phyloP scores from a whole-genome alignment of 306 rosid species.

The Acacia confusa region DNA sequence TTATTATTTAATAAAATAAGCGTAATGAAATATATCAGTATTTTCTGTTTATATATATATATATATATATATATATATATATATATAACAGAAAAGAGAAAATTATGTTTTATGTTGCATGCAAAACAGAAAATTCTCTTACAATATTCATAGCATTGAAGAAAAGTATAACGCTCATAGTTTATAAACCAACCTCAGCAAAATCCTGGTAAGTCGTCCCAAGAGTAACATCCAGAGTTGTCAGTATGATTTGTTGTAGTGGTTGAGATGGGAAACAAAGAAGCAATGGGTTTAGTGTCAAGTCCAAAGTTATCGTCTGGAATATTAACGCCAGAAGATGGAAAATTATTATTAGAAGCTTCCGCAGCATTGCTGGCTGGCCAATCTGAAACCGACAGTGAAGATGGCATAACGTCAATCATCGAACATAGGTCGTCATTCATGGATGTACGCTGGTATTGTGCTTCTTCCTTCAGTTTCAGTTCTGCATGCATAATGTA shows the following conservation, averaged over 20 bases:
- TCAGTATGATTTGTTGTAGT: slow-evolving; percentile 32
- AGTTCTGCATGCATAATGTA: slow-evolving; percentile 37
- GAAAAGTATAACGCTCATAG: background rate
- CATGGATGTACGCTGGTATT: slow-evolving; percentile 32
- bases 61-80: too few species aligned
- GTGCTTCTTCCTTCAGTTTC: slow-evolving; percentile 52
- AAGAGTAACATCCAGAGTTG: slow-evolving; percentile 38
- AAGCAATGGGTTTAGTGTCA: slow-evolving; percentile 52
- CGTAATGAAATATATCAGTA: too few species aligned
- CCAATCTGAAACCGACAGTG: slow-evolving; percentile 41
- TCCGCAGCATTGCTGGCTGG: slow-evolving; percentile 19
- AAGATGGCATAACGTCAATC: slow-evolving; percentile 36
- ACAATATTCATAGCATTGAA: background rate
- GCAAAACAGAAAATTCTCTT: background rate
- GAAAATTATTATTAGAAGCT: slow-evolving; percentile 34
- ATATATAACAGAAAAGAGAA: too few species aligned
- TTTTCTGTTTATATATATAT: too few species aligned
- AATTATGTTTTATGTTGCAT: background rate
- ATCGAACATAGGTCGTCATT: slow-evolving; percentile 49
- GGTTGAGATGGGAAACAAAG: slow-evolving; percentile 43
- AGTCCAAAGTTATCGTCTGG: slow-evolving; percentile 41
- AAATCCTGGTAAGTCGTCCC: slow-evolving; percentile 61
- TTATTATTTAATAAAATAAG: background rate
- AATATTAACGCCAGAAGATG: slow-evolving; percentile 27
- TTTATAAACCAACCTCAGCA: slow-evolving; percentile 28